Evolutionary conservation across 148 eudicot species (phyloP).

Genomic region (Mesembryanthemum crystallinum): DNA sequence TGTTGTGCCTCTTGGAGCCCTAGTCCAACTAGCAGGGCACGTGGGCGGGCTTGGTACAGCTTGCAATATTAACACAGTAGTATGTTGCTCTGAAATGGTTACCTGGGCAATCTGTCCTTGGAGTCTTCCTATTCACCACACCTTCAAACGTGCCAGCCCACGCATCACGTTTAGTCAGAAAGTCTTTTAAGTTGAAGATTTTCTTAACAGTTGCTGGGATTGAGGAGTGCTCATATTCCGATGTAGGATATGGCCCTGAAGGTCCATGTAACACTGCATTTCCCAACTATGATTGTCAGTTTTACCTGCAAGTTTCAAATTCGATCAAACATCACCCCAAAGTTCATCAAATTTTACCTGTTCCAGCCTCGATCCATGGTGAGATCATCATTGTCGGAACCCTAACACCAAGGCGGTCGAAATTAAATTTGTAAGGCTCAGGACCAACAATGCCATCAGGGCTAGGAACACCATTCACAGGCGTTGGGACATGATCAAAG

Average conservation of each 20-base stretch:
- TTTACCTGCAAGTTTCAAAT: too few relatives aligned
- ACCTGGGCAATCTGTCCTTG: constrained; percentile 87
- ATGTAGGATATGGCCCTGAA: constrained; percentile 58
- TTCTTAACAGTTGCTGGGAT: constrained; percentile 80
- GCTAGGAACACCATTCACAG: constrained; percentile 57
- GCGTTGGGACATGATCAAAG: constrained; percentile 77
- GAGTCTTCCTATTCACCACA: constrained; percentile 43
- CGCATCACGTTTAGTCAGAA: constrained; percentile 64
- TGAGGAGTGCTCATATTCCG: constrained; percentile 76
- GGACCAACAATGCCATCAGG: constrained; percentile 69
- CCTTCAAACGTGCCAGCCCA: constrained; percentile 85
- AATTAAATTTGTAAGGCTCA: constrained; percentile 52
- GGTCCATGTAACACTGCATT: constrained; percentile 75
- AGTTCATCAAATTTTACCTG: constrained; percentile 35
- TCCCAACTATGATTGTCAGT: background rate
- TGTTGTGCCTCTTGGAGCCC: too few relatives aligned
- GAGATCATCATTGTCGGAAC: constrained; percentile 77
- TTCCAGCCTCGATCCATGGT: constrained; percentile 76
- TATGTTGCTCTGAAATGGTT: background rate
- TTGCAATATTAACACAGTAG: too few relatives aligned
- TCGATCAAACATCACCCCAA: background rate
- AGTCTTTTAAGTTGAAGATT: constrained; percentile 66
- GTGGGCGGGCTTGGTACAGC: too few relatives aligned
- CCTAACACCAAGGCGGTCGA: constrained; percentile 78
- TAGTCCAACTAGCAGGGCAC: too few relatives aligned